Evolutionary conservation across 805 yeast genomes (phyloP), one percentile per base, ranked within the genome.

Genomic region (Lipomyces spencermartinsiae): DNA sequence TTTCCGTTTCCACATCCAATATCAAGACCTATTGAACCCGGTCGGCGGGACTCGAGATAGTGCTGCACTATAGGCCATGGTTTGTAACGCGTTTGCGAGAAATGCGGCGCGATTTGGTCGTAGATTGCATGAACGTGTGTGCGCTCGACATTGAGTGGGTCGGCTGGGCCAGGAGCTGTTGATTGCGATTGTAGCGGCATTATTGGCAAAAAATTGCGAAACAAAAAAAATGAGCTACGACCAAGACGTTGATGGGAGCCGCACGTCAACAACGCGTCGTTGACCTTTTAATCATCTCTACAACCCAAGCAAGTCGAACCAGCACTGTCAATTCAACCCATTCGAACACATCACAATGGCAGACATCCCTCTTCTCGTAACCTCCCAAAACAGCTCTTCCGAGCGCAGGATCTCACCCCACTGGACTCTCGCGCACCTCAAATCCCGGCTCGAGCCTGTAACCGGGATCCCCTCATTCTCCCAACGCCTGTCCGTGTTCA

Each of bases 1-100:
- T 95, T 95, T 1, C 99, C 99, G 77, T 95, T 95, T 2, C 99
- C 99, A 78, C 98, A 94, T 0, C 99, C 99, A 25, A 94, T 92
- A 79, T 95, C 99, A 35, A 93, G 82, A 0, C 99, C 99, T 0
- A 94, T 70, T 0, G 89, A 80, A 56, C 92, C 89, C 5, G 80
- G 79, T 0, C 76, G 67, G 73, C 86, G 85, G 0, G 78, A 73
- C 10, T 73, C 75, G 58, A 95, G 79, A 75, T 90, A 95, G 68
- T 83, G 78, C 62, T 91, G 91, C 33, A 95, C 99, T 25, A 93
- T 87, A 7, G 98, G 98, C 99, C 99, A 95, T 34, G 98, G 98
- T 81, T 91, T 94, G 80, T 93, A 95, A 59, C 99, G 79, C 0
- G 99, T 95, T 73, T 89, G 89, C 1, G 98, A 93, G 78, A 95